Evolutionary conservation across 345 rosid genomes (phyloP).

Genomic region (Lepidium sativum): DNA sequence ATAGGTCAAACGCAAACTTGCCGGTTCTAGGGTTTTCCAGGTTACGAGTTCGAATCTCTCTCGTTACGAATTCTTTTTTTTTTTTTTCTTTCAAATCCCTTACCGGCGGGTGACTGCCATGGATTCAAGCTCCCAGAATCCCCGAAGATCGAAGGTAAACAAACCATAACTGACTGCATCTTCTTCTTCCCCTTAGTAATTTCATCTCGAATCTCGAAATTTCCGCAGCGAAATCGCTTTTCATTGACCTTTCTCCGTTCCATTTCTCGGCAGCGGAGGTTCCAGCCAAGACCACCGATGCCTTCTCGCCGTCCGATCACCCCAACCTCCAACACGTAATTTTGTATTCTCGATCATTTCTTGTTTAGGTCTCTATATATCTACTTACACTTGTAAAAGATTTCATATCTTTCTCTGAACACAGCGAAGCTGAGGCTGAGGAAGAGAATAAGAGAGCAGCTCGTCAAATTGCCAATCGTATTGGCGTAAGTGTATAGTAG

Average conservation of each 20-base stretch:
- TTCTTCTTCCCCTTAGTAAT: neutral
- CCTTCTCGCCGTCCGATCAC: slow-evolving; percentile 7
- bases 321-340: neutral
- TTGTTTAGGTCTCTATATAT: neutral
- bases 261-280: slow-evolving; percentile 19
- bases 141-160: slow-evolving; percentile 14
- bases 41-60: neutral
- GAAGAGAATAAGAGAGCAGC: slow-evolving; percentile 17
- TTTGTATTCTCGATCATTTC: neutral
- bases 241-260: slow-evolving; percentile 5
- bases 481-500: slow-evolving; percentile 12
- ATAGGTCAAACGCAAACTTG: too few species aligned
- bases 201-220: neutral
- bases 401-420: neutral
- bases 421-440: slow-evolving; percentile 20
- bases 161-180: neutral
- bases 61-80: neutral
- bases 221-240: neutral
- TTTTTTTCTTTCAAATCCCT: neutral
- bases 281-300: slow-evolving; percentile 6
- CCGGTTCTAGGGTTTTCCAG: neutral
- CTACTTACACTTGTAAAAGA: neutral
- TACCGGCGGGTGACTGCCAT: slow-evolving; percentile 23
- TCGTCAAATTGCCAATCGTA: neutral
- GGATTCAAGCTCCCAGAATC: slow-evolving; percentile 12